A percentile compares a stretch with the other conserved stretches of the same genome.
Evolutionary conservation across 768 basidiomycete genomes (phyloP).

Genomic region (Omphalotus guepiniiformis): DNA sequence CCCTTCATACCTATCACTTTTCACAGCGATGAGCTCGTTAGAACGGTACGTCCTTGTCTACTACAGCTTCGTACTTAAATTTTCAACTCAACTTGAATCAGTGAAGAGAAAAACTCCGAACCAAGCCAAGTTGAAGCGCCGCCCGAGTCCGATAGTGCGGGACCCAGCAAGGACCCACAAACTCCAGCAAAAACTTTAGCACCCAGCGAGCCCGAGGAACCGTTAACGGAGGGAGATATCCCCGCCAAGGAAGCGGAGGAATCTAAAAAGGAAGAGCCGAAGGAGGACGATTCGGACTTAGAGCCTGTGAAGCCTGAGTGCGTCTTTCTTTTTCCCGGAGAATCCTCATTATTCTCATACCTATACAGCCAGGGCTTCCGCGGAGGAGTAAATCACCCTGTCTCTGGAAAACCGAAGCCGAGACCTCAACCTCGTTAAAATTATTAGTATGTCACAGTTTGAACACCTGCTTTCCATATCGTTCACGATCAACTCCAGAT

Average conservation of each 20-base stretch:
- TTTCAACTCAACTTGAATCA: not conserved
- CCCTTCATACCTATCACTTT: too few relatives aligned
- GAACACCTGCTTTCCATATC: too few relatives aligned
- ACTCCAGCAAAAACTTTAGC: not conserved
- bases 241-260: not conserved
- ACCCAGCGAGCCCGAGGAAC: not conserved
- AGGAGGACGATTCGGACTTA: not conserved
- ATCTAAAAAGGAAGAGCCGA: not conserved
- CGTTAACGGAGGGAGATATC: not conserved
- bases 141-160: not conserved
- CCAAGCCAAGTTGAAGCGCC: not conserved
- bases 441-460: too few relatives aligned
- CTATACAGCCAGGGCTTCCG: constrained; percentile 1
- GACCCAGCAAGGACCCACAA: not conserved
- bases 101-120: not conserved
- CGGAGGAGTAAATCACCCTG: constrained; percentile 4
- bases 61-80: too few relatives aligned
- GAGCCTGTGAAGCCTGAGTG: constrained; percentile 4
- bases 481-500: too few relatives aligned
- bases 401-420: too few relatives aligned
- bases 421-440: too few relatives aligned
- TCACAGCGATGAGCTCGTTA: too few relatives aligned
- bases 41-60: too few relatives aligned
- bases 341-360: too few relatives aligned
- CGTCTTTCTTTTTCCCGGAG: not conserved